Percentiles rank a stretch among this genome's conserved stretches.
Conservation (phyloP, 108 stramenopile species). For the Seminavis robusta region DNA sequence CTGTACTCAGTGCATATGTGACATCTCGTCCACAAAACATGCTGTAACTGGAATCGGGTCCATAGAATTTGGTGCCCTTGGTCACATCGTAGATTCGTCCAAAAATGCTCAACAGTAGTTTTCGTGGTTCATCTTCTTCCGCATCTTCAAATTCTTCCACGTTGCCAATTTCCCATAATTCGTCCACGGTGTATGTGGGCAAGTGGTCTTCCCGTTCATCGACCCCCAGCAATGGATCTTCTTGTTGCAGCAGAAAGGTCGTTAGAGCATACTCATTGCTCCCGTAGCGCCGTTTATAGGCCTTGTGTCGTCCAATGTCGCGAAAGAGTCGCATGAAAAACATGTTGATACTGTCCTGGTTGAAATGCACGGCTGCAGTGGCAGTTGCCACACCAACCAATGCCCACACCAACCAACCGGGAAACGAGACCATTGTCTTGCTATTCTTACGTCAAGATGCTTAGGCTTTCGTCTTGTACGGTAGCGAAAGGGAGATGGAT, state of each 20-base stretch:
- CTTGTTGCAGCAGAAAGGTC: constrained; percentile 22
- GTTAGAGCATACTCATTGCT: constrained; percentile 16
- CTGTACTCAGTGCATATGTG: constrained; percentile 64
- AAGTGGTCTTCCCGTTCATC: constrained; percentile 39
- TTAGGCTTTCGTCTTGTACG: no score
- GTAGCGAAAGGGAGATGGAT: no score
- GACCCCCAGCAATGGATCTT: constrained; percentile 43
- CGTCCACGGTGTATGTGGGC: constrained; percentile 49
- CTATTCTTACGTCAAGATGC: no score
- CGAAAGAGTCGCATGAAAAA: constrained; percentile 86
- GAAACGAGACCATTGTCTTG: no score
- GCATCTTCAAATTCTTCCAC: constrained; percentile 52
- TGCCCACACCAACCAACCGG: no score
- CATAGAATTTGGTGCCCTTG: constrained; percentile 64
- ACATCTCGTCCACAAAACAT: constrained; percentile 76
- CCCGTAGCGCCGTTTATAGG: constrained; percentile 48
- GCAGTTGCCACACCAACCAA: no score
- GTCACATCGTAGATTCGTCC: constrained; percentile 81
- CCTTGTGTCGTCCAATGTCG: constrained; percentile 66
- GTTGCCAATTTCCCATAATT: constrained; percentile 57
- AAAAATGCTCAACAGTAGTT: constrained; percentile 53
- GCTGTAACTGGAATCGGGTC: constrained; percentile 50
- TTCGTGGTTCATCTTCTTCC: constrained; percentile 46
- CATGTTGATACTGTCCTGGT: no score
- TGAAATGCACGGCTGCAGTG: no score